Conservation (phyloP, 169 alveolate species). For the Sarcocystis neurona region DNA sequence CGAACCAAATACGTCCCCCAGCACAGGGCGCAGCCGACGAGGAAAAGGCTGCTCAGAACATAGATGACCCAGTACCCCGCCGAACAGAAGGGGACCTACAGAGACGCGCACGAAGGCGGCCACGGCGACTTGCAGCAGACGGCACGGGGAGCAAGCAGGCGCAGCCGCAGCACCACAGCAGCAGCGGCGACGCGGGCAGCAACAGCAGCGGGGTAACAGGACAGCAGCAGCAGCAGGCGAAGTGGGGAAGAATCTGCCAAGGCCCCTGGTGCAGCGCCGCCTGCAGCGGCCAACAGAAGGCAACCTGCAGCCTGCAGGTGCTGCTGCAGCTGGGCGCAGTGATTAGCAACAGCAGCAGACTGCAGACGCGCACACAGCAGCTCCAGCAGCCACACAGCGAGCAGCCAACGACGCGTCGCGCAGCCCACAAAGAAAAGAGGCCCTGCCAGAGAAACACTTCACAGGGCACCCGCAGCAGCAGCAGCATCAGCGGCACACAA, state of each 20-base stretch:
- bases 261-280: too few species aligned
- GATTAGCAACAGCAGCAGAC: too few species aligned
- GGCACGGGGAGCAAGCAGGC: too few species aligned
- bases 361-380: too few species aligned
- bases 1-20: background rate
- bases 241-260: too few species aligned
- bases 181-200: constrained; percentile 38
- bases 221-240: too few species aligned
- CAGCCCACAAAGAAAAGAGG: background rate
- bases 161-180: constrained; percentile 20
- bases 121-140: too few species aligned
- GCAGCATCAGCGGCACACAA: background rate
- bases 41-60: background rate
- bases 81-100: constrained; percentile 13
- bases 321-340: too few species aligned
- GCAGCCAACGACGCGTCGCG: background rate
- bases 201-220: constrained; percentile 35
- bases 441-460: background rate
- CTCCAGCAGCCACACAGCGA: background rate
- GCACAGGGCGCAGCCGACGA: background rate
- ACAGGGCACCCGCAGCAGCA: background rate
- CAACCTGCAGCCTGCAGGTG: too few species aligned
- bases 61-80: background rate
- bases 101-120: too few species aligned
- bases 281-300: too few species aligned